Conservation (phyloP, 1,284 basidiomycete genomes). For the Ustilago loliicola region DNA sequence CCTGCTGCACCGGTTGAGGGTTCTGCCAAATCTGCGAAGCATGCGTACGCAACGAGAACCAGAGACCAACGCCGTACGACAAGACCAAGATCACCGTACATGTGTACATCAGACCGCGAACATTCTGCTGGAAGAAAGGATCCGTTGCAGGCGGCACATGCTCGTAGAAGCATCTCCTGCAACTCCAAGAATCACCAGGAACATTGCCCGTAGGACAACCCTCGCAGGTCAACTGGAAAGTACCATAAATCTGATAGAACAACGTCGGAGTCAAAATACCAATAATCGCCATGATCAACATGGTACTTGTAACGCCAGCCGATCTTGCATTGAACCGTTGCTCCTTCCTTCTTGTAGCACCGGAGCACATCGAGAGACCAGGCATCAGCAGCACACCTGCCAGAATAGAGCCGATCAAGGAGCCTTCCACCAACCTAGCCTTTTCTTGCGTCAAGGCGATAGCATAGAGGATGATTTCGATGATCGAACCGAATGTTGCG, state of each 20-base stretch:
- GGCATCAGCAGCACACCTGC: conserved; percentile 98
- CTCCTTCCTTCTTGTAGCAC: conserved; percentile 90
- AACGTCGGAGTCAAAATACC: conserved; percentile 94
- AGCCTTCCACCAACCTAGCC: conserved; percentile 94
- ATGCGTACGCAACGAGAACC: conserved; percentile 98
- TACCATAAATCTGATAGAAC: conserved; percentile 99
- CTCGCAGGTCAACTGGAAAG: conserved; percentile 93
- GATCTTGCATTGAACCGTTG: conserved; percentile 98
- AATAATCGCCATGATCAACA: conserved; percentile 99
- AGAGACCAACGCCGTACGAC: conserved; percentile 94
- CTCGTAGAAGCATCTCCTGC: conserved; percentile 92
- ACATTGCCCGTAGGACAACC: conserved; percentile 78
- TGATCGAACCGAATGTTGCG: conserved; percentile 97
- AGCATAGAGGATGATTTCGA: conserved; percentile 94
- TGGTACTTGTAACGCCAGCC: conserved; percentile 97
- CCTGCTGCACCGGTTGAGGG: conserved; percentile 67
- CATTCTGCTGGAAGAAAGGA: conserved; percentile 95
- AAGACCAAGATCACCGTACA: conserved; percentile 90
- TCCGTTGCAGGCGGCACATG: conserved; percentile 92
- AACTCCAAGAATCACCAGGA: conserved; percentile 77
- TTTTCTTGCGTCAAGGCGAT: conserved; percentile 91
- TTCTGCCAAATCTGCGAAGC: conserved; percentile 99
- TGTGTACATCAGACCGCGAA: conserved; percentile 93
- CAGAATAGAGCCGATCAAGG: conserved; percentile 90
- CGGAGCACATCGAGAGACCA: conserved; percentile 95